phyloP scores from a whole-genome alignment of 1,284 basidiomycete genomes.

The Marasmius fiardii region DNA sequence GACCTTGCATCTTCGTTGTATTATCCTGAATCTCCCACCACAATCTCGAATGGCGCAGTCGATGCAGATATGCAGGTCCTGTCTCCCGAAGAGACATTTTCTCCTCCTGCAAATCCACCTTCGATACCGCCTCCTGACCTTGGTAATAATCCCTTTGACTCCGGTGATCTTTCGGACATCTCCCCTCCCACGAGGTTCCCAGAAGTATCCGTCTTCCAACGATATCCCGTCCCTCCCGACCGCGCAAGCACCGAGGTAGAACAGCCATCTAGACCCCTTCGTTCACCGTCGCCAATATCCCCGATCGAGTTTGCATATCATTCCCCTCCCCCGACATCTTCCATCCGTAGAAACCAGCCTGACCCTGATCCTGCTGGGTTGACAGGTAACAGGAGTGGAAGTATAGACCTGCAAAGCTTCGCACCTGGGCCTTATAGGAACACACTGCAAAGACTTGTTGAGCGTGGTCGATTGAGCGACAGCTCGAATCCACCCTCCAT shows the following conservation, averaged over 20 bases:
- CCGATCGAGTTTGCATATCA: not conserved
- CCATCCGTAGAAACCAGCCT: not conserved
- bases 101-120: constrained; percentile 1
- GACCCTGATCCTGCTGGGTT: constrained; percentile 1
- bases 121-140: constrained; percentile 16
- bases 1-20: not conserved
- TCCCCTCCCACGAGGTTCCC: not conserved
- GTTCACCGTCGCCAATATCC: not conserved
- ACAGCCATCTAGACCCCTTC: not conserved
- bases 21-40: not conserved
- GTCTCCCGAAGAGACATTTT: not conserved
- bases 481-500: constrained; percentile 17
- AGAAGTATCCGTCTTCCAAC: not conserved
- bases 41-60: not conserved
- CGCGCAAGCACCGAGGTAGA: not conserved
- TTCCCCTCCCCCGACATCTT: not conserved
- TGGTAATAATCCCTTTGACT: constrained; percentile 5
- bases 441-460: constrained; percentile 32
- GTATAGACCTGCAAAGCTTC: constrained; percentile 33
- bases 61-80: not conserved
- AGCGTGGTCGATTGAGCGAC: constrained; percentile 18
- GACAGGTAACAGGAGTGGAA: not conserved
- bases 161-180: constrained; percentile 1
- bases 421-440: constrained; percentile 42
- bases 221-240: not conserved